Conservation (phyloP, 2,329 filamentous ascomycete species). For the Epichloe glyceriae region DNA sequence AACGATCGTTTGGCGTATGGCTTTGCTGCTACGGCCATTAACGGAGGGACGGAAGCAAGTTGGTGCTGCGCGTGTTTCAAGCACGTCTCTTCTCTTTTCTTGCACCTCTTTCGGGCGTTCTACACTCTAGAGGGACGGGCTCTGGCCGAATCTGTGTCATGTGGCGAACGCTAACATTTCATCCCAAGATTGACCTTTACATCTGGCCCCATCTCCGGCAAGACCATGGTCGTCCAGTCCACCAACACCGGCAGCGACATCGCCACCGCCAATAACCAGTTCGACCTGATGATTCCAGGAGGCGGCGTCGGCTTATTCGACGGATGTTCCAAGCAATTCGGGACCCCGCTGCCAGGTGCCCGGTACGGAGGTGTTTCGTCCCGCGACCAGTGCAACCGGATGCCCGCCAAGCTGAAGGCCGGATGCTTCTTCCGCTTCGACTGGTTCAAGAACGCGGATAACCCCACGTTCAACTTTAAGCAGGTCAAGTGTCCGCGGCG, state of each 20-base stretch:
- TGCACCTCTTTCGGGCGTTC: background rate
- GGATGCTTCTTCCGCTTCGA: conserved; percentile 53
- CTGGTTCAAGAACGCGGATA: conserved; percentile 48
- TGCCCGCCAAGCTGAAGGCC: conserved; percentile 39
- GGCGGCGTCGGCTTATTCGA: conserved; percentile 43
- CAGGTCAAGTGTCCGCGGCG: conserved; percentile 42
- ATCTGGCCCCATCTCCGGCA: conserved; percentile 37
- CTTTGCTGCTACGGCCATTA: conserved; percentile 47
- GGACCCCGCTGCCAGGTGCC: conserved; percentile 27
- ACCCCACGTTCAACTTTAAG: conserved; percentile 40
- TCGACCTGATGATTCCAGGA: conserved; percentile 40
- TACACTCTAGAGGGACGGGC: background rate
- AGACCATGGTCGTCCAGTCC: conserved; percentile 51
- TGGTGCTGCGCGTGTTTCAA: conserved; percentile 58
- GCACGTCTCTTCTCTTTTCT: conserved; percentile 14
- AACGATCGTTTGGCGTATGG: conserved; percentile 47
- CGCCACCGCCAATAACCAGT: background rate
- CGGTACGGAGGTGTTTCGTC: conserved; percentile 44
- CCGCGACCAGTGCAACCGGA: conserved; percentile 35
- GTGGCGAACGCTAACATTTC: background rate
- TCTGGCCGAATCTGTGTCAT: too few species aligned
- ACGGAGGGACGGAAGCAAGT: conserved; percentile 39
- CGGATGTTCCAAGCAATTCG: conserved; percentile 36
- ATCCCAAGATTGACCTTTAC: conserved; percentile 33
- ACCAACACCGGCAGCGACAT: conserved; percentile 40